A percentile compares a stretch with the other conserved stretches of the same genome.
Conservation (phyloP, 768 basidiomycete species). For the Tremella yokohamensis region DNA sequence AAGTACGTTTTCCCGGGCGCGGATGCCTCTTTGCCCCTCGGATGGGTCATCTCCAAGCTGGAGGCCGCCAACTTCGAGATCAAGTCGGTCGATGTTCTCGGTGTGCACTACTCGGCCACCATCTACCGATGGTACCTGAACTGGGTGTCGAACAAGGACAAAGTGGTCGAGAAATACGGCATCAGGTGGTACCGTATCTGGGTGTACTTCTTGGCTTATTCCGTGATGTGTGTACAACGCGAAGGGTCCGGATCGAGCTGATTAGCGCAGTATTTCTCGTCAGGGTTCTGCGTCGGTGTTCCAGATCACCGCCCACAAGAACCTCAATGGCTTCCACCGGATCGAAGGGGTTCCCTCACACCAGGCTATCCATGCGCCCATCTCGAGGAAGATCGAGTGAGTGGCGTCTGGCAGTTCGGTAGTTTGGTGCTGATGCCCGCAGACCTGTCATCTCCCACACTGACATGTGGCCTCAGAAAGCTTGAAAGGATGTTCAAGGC, state of each 20-base stretch:
- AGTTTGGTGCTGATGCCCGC: neutral
- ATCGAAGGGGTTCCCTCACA: conserved; percentile 79
- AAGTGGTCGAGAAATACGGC: conserved; percentile 82
- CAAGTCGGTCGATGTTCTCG: conserved; percentile 92
- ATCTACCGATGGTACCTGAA: conserved; percentile 84
- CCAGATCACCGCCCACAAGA: conserved; percentile 98
- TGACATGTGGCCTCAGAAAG: conserved; percentile 30
- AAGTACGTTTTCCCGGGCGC: conserved; percentile 95
- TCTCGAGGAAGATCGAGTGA: conserved; percentile 39
- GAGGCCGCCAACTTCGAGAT: conserved; percentile 93
- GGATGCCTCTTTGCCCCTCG: conserved; percentile 90
- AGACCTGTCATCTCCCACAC: conserved; percentile 41
- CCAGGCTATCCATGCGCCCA: conserved; percentile 43
- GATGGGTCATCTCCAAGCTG: conserved; percentile 77
- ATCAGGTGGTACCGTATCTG: conserved; percentile 91
- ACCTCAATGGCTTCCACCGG: conserved; percentile 91
- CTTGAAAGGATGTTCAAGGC: neutral
- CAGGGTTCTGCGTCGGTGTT: conserved; percentile 90
- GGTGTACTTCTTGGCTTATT: conserved; percentile 94
- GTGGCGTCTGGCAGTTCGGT: conserved; percentile 5
- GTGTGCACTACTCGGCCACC: conserved; percentile 94
- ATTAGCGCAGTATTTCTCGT: conserved; percentile 56
- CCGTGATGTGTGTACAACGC: conserved; percentile 59
- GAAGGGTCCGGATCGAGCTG: neutral
- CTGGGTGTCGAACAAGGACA: conserved; percentile 91